phyloP scores from a whole-genome alignment of 192 early-diverging fungal genomes.

The Umbelopsis sp. region DNA sequence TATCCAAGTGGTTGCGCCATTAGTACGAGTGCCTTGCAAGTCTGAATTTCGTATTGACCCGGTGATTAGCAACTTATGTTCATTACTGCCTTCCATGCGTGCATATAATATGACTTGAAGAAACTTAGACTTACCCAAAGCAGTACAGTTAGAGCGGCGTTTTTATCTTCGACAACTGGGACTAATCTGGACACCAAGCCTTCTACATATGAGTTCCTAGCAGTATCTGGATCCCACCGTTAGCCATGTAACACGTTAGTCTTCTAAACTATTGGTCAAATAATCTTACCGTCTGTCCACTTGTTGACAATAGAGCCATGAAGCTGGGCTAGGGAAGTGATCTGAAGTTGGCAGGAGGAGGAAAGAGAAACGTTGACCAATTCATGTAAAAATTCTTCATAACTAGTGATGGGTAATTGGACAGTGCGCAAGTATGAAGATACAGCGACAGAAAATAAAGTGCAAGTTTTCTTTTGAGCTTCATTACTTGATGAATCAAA shows the following conservation, averaged over 20 bases:
- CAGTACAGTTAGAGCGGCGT: constrained; percentile 18
- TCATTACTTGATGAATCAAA: constrained; percentile 17
- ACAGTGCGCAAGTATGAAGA: constrained; percentile 21
- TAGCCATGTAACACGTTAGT: neutral
- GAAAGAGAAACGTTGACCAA: constrained; percentile 18
- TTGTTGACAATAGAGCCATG: constrained; percentile 38
- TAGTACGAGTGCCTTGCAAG: constrained; percentile 67
- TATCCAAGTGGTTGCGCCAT: constrained; percentile 54
- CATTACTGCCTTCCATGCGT: too few relatives aligned
- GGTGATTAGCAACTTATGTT: neutral
- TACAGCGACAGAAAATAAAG: constrained; percentile 21
- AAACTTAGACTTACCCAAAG: constrained; percentile 35
- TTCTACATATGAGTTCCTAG: constrained; percentile 32
- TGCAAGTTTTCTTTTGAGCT: constrained; percentile 20
- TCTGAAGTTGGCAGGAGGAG: constrained; percentile 6
- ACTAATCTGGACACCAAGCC: neutral
- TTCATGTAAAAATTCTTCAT: constrained; percentile 19
- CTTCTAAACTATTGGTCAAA: neutral
- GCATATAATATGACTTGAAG: too few relatives aligned
- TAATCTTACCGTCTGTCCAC: constrained; percentile 25
- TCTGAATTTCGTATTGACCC: constrained; percentile 36
- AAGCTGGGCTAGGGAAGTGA: constrained; percentile 18
- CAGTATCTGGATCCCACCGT: constrained; percentile 7
- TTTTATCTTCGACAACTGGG: neutral
- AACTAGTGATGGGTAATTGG: constrained; percentile 17